Evolutionary conservation across 2,329 filamentous ascomycete species (phyloP).

Genomic region (Ascochyta rabiei): DNA sequence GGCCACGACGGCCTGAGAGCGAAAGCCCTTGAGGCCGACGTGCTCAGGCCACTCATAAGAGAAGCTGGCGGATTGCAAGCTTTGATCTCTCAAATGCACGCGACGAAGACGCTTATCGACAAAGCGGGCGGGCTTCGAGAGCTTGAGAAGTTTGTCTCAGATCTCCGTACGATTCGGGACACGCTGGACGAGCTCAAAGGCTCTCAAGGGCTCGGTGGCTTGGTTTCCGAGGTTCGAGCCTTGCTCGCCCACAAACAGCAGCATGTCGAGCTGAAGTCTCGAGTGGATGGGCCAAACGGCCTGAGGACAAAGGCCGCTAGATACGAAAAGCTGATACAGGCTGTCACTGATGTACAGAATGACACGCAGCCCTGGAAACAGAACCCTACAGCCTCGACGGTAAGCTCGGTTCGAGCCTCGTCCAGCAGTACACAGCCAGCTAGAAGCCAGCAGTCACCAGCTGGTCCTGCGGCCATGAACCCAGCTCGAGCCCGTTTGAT

Average conservation of each 20-base stretch:
- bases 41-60: constrained; percentile 19
- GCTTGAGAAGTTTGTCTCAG: constrained; percentile 18
- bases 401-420: neutral
- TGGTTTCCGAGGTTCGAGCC: constrained; percentile 12
- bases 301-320: constrained; percentile 15
- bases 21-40: constrained; percentile 24
- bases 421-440: neutral
- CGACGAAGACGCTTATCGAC: constrained; percentile 14
- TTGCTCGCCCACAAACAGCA: constrained; percentile 12
- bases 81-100: constrained; percentile 12
- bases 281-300: constrained; percentile 1
- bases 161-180: constrained; percentile 13
- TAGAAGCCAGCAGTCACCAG: neutral
- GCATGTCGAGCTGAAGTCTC: neutral
- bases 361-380: neutral
- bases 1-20: constrained; percentile 21
- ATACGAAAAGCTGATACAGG: constrained; percentile 20
- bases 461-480: constrained; percentile 8
- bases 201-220: constrained; percentile 12
- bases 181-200: constrained; percentile 16
- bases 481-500: constrained; percentile 23
- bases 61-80: constrained; percentile 24
- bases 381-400: neutral
- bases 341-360: constrained; percentile 9
- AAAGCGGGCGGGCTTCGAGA: constrained; percentile 18